phyloP scores from a whole-genome alignment of 176 grass and related monocot genomes.

The Hyparrhenia diplandra region DNA sequence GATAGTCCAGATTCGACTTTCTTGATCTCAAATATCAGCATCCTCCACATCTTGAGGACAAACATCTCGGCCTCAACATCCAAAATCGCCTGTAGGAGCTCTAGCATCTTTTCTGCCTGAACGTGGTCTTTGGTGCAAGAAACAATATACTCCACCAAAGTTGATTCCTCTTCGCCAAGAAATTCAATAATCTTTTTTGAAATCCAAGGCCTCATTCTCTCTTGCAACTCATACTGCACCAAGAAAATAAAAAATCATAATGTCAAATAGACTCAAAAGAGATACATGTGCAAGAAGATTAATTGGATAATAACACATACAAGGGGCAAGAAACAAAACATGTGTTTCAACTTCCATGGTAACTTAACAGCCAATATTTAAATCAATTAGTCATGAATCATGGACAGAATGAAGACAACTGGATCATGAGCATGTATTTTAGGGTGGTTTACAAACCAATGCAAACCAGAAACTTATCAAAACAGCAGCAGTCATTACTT shows the following conservation, averaged over 20 bases:
- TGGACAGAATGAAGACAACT: neutral
- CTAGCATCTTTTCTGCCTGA: slow-evolving; percentile 82
- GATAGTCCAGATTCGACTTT: slow-evolving; percentile 83
- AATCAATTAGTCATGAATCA: slow-evolving; percentile 9
- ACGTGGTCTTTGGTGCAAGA: slow-evolving; percentile 95
- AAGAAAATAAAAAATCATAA: slow-evolving; percentile 24
- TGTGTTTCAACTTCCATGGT: neutral
- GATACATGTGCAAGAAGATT: neutral
- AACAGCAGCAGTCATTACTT: neutral
- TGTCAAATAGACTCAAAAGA: neutral
- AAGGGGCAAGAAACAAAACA: neutral
- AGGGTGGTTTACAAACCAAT: neutral
- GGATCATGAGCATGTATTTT: neutral
- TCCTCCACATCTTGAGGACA: slow-evolving; percentile 99
- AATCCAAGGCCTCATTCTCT: slow-evolving; percentile 98
- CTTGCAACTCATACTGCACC: slow-evolving; percentile 78
- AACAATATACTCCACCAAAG: slow-evolving; percentile 97
- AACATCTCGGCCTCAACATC: slow-evolving; percentile 99
- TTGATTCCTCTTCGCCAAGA: slow-evolving; percentile 95
- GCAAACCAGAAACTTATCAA: neutral
- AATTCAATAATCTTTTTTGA: slow-evolving; percentile 98
- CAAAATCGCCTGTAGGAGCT: slow-evolving; percentile 85
- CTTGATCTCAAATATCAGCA: slow-evolving; percentile 99
- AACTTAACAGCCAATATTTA: too few species aligned
- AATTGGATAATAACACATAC: neutral